Conservation (phyloP, 2,329 filamentous ascomycete species). For the Bipolaris oryzae region DNA sequence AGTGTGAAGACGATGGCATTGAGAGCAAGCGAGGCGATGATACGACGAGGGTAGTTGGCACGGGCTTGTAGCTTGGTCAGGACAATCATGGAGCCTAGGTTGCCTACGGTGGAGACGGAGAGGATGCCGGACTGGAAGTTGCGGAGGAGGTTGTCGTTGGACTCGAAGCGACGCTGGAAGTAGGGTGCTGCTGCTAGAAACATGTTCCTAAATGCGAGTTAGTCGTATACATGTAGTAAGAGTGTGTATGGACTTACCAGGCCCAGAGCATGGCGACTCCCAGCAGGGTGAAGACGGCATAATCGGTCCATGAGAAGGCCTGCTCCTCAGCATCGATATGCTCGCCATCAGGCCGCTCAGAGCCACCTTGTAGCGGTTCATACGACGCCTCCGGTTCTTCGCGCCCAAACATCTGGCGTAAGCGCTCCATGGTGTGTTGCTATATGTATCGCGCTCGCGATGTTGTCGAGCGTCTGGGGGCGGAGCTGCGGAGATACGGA, state of each 20-base stretch:
- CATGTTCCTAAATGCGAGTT: constrained; percentile 78
- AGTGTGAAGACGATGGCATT: constrained; percentile 79
- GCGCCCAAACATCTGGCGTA: constrained; percentile 40
- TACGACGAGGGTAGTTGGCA: constrained; percentile 87
- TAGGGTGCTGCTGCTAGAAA: constrained; percentile 94
- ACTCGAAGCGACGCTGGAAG: constrained; percentile 80
- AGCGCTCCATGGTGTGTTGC: constrained; percentile 41
- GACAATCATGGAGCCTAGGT: constrained; percentile 75
- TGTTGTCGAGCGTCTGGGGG: constrained; percentile 9
- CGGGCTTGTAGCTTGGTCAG: constrained; percentile 80
- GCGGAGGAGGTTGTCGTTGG: constrained; percentile 71
- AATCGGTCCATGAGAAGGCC: constrained; percentile 82
- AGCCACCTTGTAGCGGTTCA: constrained; percentile 48
- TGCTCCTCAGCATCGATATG: constrained; percentile 35
- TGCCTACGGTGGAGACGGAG: constrained; percentile 83
- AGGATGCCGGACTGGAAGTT: constrained; percentile 92
- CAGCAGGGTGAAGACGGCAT: constrained; percentile 80
- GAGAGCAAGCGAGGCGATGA: constrained; percentile 75
- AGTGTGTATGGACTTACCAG: constrained; percentile 65
- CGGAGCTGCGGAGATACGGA: constrained; percentile 6
- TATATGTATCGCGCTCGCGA: constrained; percentile 7
- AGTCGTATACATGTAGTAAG: constrained; percentile 8
- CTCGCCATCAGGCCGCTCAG: constrained; percentile 43
- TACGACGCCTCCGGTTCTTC: constrained; percentile 39
- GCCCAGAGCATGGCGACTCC: constrained; percentile 97